Evolutionary conservation across 352 stramenopile species (phyloP), one percentile per base, ranked within the genome.

Genomic region (Thalassiosira delicatula): DNA sequence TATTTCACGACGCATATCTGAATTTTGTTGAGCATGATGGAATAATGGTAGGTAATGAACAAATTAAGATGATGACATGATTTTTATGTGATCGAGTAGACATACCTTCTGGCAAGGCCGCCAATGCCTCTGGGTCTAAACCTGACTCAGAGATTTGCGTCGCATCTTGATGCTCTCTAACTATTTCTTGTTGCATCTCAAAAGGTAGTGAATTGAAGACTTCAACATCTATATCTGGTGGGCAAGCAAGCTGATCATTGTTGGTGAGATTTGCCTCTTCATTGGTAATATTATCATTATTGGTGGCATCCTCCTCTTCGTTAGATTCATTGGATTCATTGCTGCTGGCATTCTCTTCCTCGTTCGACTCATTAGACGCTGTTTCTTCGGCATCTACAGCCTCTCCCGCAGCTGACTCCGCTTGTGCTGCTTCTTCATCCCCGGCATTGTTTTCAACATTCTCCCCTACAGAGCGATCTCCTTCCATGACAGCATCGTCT

Each of bases 101-200:
- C n/a, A n/a, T n/a, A n/a, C n/a, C n/a, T 23, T 97, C 91, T 29
- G 97, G 97, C n/a, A 99, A 86, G 5, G 96, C 96, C 51, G 98
- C 96, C 12, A 99, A 89, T 4, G 84, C 88, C 81, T 62, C 53
- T 32, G 53, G 53, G 29, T 62, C 30, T 8, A 84, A 65, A 42
- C 91, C 92, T 54, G 85, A 88, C 51, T 82, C 85, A 62, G 88
- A 85, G 25, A 94, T 85, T 68, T 96, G 81, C 35, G 76, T 59
- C 17, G 70, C 81, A 29, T 21, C 49, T 65, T 83, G 51, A 61
- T 94, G 81, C 68, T 98, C 92, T 2, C 94, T 93, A 46, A 98
- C 79, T 70, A 98, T 96, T 82, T 99, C 97, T 61, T 95, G 92
- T 87, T 99, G 97, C 96, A 99, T 98, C 69, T 99, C 96, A 2